A percentile compares a stretch with the other conserved stretches of the same genome.
Conservation (phyloP, 192 early-diverging fungal genomes). For the Dispira simplex region DNA sequence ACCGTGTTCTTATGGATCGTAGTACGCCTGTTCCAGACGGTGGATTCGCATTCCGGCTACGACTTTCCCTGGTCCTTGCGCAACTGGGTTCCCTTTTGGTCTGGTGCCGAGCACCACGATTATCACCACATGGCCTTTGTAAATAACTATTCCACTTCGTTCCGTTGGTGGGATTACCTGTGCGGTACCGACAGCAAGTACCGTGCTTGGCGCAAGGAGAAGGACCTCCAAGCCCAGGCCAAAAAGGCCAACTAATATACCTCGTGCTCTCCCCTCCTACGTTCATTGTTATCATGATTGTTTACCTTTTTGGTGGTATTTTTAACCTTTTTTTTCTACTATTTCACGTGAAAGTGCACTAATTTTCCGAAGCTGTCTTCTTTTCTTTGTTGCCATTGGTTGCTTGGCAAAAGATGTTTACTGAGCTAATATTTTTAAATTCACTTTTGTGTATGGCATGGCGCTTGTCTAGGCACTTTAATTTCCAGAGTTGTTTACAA, state of each 20-base stretch:
- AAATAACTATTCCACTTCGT: slow-evolving; percentile 67
- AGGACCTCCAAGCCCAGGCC: background rate
- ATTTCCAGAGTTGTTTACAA: no score
- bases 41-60: slow-evolving; percentile 88
- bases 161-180: slow-evolving; percentile 82
- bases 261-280: no score
- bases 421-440: no score
- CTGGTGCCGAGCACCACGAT: slow-evolving; percentile 86
- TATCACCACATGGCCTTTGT: slow-evolving; percentile 78
- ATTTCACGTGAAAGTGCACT: no score
- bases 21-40: slow-evolving; percentile 61
- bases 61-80: slow-evolving; percentile 91
- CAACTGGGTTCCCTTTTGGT: slow-evolving; percentile 77
- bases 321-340: no score
- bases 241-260: background rate
- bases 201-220: slow-evolving; percentile 18
- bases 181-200: slow-evolving; percentile 78
- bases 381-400: no score
- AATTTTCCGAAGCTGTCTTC: no score
- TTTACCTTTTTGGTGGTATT: no score
- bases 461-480: no score
- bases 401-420: no score
- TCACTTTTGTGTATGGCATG: no score
- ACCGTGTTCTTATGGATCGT: slow-evolving; percentile 79
- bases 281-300: no score